Conservation (phyloP, 176 grass and related monocot species). For the Alloteropsis semialata region DNA sequence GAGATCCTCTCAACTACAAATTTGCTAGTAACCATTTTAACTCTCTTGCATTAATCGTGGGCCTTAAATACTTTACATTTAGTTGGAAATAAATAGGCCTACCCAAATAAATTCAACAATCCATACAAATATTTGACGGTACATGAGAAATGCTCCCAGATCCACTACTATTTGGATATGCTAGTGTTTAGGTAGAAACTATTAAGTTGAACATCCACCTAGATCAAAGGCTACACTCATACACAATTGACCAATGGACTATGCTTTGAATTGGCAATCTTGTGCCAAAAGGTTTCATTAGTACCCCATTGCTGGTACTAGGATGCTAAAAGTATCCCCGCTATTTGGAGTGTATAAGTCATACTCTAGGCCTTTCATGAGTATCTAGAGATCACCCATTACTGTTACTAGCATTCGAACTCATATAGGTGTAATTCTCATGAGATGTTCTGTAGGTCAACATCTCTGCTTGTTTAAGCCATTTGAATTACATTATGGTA, state of each 20-base stretch:
- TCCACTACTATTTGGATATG: not conserved
- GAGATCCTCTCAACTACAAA: too few species aligned
- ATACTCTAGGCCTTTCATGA: not conserved
- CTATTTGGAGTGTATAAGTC: not conserved
- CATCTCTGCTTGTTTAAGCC: slow-evolving; percentile 16
- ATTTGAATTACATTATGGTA: not conserved
- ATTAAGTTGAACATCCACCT: not conserved
- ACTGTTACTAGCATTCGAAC: not conserved
- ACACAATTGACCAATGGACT: not conserved
- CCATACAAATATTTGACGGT: not conserved
- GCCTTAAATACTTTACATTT: too few species aligned
- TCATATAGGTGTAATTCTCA: not conserved
- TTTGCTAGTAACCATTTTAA: too few species aligned
- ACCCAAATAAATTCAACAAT: not conserved
- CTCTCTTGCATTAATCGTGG: too few species aligned
- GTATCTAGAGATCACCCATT: not conserved
- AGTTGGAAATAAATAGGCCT: too few species aligned
- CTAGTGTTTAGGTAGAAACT: not conserved
- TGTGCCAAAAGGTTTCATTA: not conserved
- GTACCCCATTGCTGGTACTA: not conserved
- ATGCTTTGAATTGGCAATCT: not conserved
- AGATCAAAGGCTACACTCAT: not conserved
- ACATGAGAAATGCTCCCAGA: not conserved
- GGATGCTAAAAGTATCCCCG: not conserved
- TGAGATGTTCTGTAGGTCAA: not conserved